Evolutionary conservation across 108 stramenopile species (phyloP), one percentile per base, ranked within the genome.

Genomic region (Seminavis robusta): DNA sequence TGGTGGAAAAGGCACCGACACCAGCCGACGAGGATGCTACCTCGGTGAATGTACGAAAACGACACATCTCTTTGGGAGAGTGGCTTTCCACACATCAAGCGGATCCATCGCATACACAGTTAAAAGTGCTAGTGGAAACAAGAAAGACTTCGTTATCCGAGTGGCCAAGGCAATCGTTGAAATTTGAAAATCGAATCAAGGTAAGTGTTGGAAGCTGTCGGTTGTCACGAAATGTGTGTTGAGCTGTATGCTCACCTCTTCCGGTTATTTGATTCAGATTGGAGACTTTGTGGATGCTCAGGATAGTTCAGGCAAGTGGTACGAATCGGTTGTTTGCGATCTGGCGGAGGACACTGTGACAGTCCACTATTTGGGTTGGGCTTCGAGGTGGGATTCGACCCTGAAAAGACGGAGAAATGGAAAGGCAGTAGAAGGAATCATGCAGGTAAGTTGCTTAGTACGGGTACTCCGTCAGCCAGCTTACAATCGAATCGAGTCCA

Each of bases 281-380:
- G 88, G 88, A 47, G 88, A 90, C 51, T 86, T 77, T 74, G 76
- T 82, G 0, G 88, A 90, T 71, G 88, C 84, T 16, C 88, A 90
- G 62, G 88, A 90, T 39, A 56, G 66, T 28, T 61, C 84, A 2
- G 64, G 84, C 9, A 83, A 83, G 52, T 90, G 88, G 88, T 90
- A 84, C 52, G 88, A 90, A 58, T 74, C 82, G 0, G 52, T 85
- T 40, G 77, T 90, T 15, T 45, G 72, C 32, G 72, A 86, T 47
- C 40, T 90, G 8, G 46, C 52, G 10, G 60, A 67, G 1, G 77
- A 79, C n/a, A 76, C 75, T 2, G 67, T 90, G 0, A 86, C 53
- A 33, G 84, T 90, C 3, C 88, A 90, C 55, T 90, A 86, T 46
- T 61, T 82, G 59, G 88, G 88, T 20, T 90, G 88, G 88, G 77